Conservation (phyloP, 2,329 filamentous ascomycete genomes). For the Aspergillus ochraceus region DNA sequence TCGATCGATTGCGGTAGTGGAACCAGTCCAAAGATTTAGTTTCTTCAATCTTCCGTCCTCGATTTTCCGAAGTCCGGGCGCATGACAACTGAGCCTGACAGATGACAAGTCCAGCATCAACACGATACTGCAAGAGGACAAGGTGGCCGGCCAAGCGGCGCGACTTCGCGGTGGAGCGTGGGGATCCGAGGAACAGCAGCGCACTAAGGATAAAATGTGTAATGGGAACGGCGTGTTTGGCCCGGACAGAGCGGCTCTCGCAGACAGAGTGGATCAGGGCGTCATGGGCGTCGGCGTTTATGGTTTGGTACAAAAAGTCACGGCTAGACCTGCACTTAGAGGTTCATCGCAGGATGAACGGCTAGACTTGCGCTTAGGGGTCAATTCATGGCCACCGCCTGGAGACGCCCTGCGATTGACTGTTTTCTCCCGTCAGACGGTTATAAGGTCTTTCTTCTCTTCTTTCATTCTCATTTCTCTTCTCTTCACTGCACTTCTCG, state of each 20-base stretch:
- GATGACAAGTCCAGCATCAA: not conserved
- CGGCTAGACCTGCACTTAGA: slow-evolving; percentile 35
- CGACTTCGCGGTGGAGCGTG: not conserved
- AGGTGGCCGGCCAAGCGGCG: not conserved
- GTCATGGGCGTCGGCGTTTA: not conserved
- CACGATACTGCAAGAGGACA: not conserved
- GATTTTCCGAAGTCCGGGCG: not conserved
- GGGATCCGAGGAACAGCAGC: not conserved
- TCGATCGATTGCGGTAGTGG: not conserved
- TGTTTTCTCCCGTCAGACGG: not conserved
- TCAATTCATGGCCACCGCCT: slow-evolving; percentile 10
- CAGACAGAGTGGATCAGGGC: not conserved
- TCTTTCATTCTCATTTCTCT: slow-evolving; percentile 14
- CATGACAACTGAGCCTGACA: not conserved
- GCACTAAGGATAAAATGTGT: not conserved
- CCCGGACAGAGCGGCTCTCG: too few species aligned
- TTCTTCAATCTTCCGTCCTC: not conserved
- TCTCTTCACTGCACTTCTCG: not conserved
- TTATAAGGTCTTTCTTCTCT: slow-evolving; percentile 7
- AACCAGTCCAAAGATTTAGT: too few species aligned
- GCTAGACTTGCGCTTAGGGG: slow-evolving; percentile 25
- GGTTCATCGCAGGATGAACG: slow-evolving; percentile 24
- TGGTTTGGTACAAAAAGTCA: not conserved
- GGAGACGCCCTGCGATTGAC: not conserved
- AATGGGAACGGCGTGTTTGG: not conserved